Percentiles rank a stretch among this genome's conserved stretches.
Conservation (phyloP, 192 early-diverging fungal species). For the Entomortierella chlamydospora region DNA sequence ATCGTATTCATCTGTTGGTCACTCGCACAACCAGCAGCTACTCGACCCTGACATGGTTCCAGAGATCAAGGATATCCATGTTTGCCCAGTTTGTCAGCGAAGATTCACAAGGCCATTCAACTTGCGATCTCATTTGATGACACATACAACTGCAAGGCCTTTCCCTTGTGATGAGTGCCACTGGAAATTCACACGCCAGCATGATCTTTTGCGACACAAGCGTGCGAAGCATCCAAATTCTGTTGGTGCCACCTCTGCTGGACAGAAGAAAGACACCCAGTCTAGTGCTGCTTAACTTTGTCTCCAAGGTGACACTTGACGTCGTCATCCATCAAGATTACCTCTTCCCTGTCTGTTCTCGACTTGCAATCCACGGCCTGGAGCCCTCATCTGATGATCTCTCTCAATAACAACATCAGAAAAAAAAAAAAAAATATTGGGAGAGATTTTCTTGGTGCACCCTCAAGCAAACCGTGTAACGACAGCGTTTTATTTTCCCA, state of each 20-base stretch:
- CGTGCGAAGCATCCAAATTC: slow-evolving; percentile 48
- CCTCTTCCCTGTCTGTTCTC: too few species aligned
- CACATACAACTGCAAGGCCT: slow-evolving; percentile 80
- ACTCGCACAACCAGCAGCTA: slow-evolving; percentile 14
- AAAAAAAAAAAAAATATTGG: too few species aligned
- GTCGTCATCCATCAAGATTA: too few species aligned
- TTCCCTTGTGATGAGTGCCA: slow-evolving; percentile 80
- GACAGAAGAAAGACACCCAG: slow-evolving; percentile 3
- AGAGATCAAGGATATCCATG: slow-evolving; percentile 44
- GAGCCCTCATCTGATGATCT: too few species aligned
- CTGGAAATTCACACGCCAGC: slow-evolving; percentile 86
- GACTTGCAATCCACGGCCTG: too few species aligned
- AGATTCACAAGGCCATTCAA: slow-evolving; percentile 81
- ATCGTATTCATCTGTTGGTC: slow-evolving; percentile 23
- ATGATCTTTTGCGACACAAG: slow-evolving; percentile 89
- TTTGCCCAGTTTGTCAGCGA: slow-evolving; percentile 44
- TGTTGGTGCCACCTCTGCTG: not conserved
- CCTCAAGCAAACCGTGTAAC: too few species aligned
- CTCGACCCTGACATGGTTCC: slow-evolving; percentile 35
- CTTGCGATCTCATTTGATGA: slow-evolving; percentile 79
- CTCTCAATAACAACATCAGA: too few species aligned
- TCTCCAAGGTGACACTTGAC: too few species aligned
- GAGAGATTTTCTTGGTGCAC: too few species aligned
- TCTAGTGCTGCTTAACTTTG: not conserved
- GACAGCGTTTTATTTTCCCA: too few species aligned